Conservation (phyloP, 2,329 filamentous ascomycete genomes). For the Aciculosporium take region DNA sequence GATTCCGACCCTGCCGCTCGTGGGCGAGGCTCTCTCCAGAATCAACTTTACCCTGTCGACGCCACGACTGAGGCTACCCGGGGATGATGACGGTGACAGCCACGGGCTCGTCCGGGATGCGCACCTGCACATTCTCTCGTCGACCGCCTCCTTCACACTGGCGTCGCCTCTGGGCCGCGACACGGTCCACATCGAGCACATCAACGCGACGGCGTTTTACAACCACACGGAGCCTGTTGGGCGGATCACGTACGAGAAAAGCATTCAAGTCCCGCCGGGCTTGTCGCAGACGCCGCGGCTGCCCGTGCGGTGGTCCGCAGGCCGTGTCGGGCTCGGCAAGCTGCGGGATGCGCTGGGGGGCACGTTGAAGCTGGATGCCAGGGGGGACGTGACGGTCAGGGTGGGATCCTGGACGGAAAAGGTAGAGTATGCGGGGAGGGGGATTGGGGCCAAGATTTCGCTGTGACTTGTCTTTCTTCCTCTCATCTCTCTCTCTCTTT, state of each 20-base stretch:
- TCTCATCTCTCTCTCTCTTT: not conserved
- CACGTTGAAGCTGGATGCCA: constrained; percentile 60
- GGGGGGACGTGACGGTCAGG: constrained; percentile 59
- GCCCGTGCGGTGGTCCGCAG: constrained; percentile 68
- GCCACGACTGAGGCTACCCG: constrained; percentile 49
- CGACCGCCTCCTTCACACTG: constrained; percentile 72
- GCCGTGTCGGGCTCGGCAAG: constrained; percentile 69
- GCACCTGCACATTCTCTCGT: constrained; percentile 75
- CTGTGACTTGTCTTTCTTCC: constrained; percentile 10
- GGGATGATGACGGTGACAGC: constrained; percentile 16
- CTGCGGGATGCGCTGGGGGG: constrained; percentile 70
- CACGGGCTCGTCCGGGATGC: constrained; percentile 70
- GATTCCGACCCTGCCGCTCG: constrained; percentile 56
- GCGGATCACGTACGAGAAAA: constrained; percentile 56
- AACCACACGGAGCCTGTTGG: constrained; percentile 68
- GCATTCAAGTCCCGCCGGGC: constrained; percentile 67
- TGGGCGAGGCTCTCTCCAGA: constrained; percentile 59
- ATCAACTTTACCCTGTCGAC: constrained; percentile 59
- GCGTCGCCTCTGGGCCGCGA: constrained; percentile 62
- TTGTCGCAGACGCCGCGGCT: constrained; percentile 57
- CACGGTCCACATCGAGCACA: constrained; percentile 59
- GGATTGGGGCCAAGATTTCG: constrained; percentile 49
- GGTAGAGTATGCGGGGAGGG: constrained; percentile 55
- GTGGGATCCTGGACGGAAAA: constrained; percentile 62
- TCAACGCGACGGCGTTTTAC: constrained; percentile 78